Evolutionary conservation across 2,329 filamentous ascomycete species (phyloP).

Genomic region (Dryadomyces quercus-mongolicae): DNA sequence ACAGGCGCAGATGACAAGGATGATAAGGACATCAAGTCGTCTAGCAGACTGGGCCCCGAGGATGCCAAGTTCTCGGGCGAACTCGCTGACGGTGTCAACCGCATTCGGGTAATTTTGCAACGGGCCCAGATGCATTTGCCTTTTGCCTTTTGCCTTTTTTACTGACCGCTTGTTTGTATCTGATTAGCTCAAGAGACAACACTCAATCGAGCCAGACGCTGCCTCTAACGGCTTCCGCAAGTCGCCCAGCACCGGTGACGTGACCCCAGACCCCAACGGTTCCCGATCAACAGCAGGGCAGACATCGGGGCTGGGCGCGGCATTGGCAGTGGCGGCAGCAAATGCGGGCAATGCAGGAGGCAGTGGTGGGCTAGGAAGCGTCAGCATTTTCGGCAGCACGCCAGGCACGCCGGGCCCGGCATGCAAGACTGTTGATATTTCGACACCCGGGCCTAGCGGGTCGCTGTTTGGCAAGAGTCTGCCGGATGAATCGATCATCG

Average conservation of each 20-base stretch:
- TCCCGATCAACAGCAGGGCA: slow-evolving; percentile 18
- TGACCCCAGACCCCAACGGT: slow-evolving; percentile 22
- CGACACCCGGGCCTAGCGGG: neutral
- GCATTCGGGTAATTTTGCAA: slow-evolving; percentile 51
- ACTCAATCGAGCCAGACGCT: slow-evolving; percentile 56
- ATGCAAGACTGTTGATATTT: neutral
- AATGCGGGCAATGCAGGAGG: neutral
- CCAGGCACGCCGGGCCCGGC: neutral
- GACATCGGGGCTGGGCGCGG: slow-evolving; percentile 3
- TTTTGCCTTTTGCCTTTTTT: neutral
- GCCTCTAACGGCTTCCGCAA: slow-evolving; percentile 28
- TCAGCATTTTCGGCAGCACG: slow-evolving; percentile 1
- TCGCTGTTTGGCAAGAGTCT: slow-evolving; percentile 29
- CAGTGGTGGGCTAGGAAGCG: slow-evolving; percentile 17
- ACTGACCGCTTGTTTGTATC: slow-evolving; percentile 8
- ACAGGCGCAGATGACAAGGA: slow-evolving; percentile 48
- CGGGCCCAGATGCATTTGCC: slow-evolving; percentile 19
- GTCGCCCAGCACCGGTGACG: slow-evolving; percentile 26
- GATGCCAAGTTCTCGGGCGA: slow-evolving; percentile 63
- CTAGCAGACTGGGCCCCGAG: slow-evolving; percentile 50
- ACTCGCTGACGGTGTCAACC: slow-evolving; percentile 67
- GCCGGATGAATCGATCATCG: slow-evolving; percentile 38
- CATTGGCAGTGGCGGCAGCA: neutral
- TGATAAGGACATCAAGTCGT: slow-evolving; percentile 33
- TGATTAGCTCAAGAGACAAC: slow-evolving; percentile 63